phyloP scores from a whole-genome alignment of 768 basidiomycete genomes.

The Suillus decipiens region DNA sequence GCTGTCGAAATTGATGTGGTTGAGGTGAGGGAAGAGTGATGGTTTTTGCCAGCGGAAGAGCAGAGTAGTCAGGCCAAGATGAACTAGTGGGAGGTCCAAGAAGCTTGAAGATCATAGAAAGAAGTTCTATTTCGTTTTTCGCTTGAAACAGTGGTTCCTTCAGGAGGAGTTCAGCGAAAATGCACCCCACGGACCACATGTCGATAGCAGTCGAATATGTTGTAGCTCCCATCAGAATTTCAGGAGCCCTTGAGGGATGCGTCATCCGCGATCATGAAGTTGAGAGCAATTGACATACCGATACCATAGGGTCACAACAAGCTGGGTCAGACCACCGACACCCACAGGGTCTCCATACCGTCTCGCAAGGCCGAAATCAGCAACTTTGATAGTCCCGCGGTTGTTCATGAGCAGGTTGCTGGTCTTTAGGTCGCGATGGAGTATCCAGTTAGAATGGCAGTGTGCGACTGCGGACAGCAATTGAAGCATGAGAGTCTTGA shows the following conservation, averaged over 20 bases:
- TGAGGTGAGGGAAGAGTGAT: slow-evolving; percentile 76
- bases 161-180: slow-evolving; percentile 93
- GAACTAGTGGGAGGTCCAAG: slow-evolving; percentile 88
- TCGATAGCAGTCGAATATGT: slow-evolving; percentile 96
- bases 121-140: slow-evolving; percentile 90
- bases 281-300: slow-evolving; percentile 55
- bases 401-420: slow-evolving; percentile 99
- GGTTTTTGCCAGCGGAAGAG: slow-evolving; percentile 79
- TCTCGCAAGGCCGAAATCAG: slow-evolving; percentile 95
- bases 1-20: slow-evolving; percentile 75
- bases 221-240: slow-evolving; percentile 90
- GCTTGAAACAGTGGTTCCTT: slow-evolving; percentile 98
- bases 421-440: slow-evolving; percentile 96
- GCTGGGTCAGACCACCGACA: slow-evolving; percentile 94
- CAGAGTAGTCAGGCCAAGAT: slow-evolving; percentile 84
- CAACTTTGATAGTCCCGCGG: slow-evolving; percentile 96
- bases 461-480: slow-evolving; percentile 90
- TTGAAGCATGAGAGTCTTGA: slow-evolving; percentile 96
- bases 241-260: slow-evolving; percentile 69
- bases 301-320: slow-evolving; percentile 99
- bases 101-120: slow-evolving; percentile 93
- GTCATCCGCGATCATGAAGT: slow-evolving; percentile 19
- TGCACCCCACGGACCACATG: slow-evolving; percentile 99
- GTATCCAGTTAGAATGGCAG: slow-evolving; percentile 96
- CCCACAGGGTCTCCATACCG: slow-evolving; percentile 97